Base-by-base conservation (phyloP, 176 grass and related monocot species). In the Microstegium vimineum region DNA sequence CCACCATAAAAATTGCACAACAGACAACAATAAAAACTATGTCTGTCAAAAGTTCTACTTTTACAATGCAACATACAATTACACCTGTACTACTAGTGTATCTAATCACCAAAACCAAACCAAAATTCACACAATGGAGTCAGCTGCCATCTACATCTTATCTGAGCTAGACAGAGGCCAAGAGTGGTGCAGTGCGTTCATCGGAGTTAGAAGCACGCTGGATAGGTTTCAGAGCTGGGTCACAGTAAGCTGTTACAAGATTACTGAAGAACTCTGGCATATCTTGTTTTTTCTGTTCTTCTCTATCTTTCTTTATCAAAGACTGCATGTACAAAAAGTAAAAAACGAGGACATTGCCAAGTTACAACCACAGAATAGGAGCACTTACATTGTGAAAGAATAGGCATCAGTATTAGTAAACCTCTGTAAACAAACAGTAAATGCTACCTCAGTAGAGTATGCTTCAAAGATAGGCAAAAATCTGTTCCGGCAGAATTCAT, bases 261-360 rank as follows among this genome's bases (percentile, higher is more conserved):
- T 83, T 90, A 42, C 89, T 80, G 45, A 93, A 99, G 77, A 99
- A 94, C 51, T 83, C 93, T 28, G 33, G 5, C 91, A 87, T 99
- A 38, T 90, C 83, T 47, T 91, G 91, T 63, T 92, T 89, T 35
- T 83, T 85, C 56, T 85, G 82, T 43, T 95, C 91, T 79, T 87
- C 91, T 88, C 81, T 91, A 59, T 99, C 97, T 81, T 99, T 99
- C 70, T 94, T 95, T 81, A 94, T 87, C 87, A 99, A 78, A 66
- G 97, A 86, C 97, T 96, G 74, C 82, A 89, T 65, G 41, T 12
- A 70, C 79, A 76, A 81, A 23, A 81, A 36, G 6, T 73, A 5
- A 74, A 26, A 35, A 15, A 17, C 61, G 46, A 82, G 20, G 59
- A 66, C 8, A 13, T 18, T 69, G 45, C 2, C 14, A 66, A 2